Conservation (phyloP, 2,329 filamentous ascomycete genomes). For the Penicillium sp. region DNA sequence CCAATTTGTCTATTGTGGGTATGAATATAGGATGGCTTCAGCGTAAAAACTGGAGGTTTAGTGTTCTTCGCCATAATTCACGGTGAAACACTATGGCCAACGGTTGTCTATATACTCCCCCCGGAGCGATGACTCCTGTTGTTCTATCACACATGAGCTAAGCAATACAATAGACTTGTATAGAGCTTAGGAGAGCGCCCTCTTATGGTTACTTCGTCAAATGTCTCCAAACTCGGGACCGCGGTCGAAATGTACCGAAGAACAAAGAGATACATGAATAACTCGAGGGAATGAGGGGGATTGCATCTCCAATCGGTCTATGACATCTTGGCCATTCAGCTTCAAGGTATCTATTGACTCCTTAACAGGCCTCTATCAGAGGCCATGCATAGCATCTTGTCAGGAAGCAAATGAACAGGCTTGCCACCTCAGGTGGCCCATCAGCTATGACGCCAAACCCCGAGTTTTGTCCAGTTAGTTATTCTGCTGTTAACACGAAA, state of each 20-base stretch:
- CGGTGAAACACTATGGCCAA: neutral
- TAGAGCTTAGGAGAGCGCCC: neutral
- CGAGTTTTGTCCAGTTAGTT: neutral
- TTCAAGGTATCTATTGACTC: neutral
- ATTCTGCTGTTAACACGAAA: neutral
- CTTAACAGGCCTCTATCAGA: neutral
- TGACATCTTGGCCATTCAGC: neutral
- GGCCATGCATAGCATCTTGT: neutral
- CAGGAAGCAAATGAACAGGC: neutral
- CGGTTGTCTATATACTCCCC: neutral
- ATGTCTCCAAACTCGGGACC: neutral
- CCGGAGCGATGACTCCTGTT: neutral
- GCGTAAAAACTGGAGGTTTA: neutral
- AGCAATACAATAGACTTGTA: neutral
- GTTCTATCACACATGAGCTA: neutral
- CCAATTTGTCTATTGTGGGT: neutral
- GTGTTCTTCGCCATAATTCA: neutral
- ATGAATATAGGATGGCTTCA: neutral
- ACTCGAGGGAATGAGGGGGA: neutral
- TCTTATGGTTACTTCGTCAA: neutral
- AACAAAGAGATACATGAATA: too few relatives aligned
- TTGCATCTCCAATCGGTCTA: neutral
- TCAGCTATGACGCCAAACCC: slow-evolving; percentile 6
- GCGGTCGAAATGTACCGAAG: neutral
- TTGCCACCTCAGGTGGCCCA: slow-evolving; percentile 1